Base-by-base conservation (phyloP, 345 rosid genomes). In the Brassica incana region DNA sequence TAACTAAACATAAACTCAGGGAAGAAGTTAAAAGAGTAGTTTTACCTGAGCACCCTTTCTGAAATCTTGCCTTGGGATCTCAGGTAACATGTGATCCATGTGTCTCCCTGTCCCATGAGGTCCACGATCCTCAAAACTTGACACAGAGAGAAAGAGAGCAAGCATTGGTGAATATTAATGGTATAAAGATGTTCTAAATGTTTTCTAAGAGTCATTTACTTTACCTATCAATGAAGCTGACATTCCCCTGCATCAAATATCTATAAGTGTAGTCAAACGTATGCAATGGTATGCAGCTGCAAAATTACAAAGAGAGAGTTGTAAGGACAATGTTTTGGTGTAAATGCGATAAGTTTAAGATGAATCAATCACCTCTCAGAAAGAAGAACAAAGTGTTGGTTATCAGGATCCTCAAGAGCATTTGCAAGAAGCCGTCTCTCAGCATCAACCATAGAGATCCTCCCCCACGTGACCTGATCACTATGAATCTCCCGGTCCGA, bases 1-100 rank as follows among this genome's bases (percentile, higher is more conserved):
- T 15, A 61, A 62, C 14, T n/a, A 71, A 66, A 60, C 67, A 80
- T 60, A 76, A 71, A 5, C 67, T 70, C 52, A 65, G 36, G 38
- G 36, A 60, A 74, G 3, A 29, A 63, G 20, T 69, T 27, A 38
- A 61, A 25, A 48, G 38, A 62, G 15, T 65, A 20, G 54, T 15
- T 6, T 78, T 82, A 96, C 99, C 98, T 96, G 99, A 8, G 99
- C 99, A 81, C 99, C 98, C 81, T 96, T 96, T 83, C 99, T 86
- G 74, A 96, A 96, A 83, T 96, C 94, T 85, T 92, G 89, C 89
- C 83, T 81, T 73, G 90, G 93, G 36, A 96, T 78, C 80, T 92
- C 99, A 73, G 99, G 99, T 74, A 90, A 81, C 99, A 96, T 96
- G 81, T 90, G 95, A 36, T 93, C 98, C 71, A 97, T 88, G 81